phyloP scores from a whole-genome alignment of 2,329 filamentous ascomycete species.

The Nigrograna mackinnonii region DNA sequence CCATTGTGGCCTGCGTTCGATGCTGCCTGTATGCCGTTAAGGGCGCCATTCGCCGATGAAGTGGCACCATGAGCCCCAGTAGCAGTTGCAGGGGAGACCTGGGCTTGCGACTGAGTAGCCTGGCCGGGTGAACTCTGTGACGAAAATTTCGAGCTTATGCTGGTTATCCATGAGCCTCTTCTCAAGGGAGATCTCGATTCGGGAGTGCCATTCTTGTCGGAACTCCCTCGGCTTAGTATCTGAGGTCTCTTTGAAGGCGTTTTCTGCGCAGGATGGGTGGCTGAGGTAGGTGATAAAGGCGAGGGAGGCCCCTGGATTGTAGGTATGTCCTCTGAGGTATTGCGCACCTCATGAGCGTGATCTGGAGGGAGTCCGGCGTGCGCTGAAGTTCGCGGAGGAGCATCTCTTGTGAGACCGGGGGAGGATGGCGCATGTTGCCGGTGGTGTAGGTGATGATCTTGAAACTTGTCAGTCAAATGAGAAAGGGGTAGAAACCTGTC shows the following conservation, averaged over 20 bases:
- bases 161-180: slow-evolving; percentile 88
- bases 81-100: slow-evolving; percentile 41
- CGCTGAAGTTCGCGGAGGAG: slow-evolving; percentile 38
- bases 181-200: slow-evolving; percentile 47
- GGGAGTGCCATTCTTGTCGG: slow-evolving; percentile 38
- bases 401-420: slow-evolving; percentile 35
- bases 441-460: slow-evolving; percentile 27
- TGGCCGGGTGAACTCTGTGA: slow-evolving; percentile 49
- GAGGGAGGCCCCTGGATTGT: slow-evolving; percentile 31
- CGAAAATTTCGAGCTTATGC: slow-evolving; percentile 89
- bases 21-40: slow-evolving; percentile 43
- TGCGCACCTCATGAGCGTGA: slow-evolving; percentile 18
- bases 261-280: slow-evolving; percentile 27
- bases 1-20: slow-evolving; percentile 30
- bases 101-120: slow-evolving; percentile 35
- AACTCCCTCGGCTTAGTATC: slow-evolving; percentile 45
- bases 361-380: slow-evolving; percentile 30
- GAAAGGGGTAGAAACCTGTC: background rate
- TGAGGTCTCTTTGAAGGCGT: slow-evolving; percentile 42
- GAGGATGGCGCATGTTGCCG: slow-evolving; percentile 40
- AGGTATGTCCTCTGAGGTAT: slow-evolving; percentile 17
- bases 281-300: slow-evolving; percentile 16
- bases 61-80: slow-evolving; percentile 56
- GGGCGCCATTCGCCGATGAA: slow-evolving; percentile 43
- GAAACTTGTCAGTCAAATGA: slow-evolving; percentile 16